These are phyloP conservation scores for Fusarium pseudonygamai DNA, from an alignment of 2,329 filamentous ascomycete genomes.

Conservation along the genomic window DNA sequence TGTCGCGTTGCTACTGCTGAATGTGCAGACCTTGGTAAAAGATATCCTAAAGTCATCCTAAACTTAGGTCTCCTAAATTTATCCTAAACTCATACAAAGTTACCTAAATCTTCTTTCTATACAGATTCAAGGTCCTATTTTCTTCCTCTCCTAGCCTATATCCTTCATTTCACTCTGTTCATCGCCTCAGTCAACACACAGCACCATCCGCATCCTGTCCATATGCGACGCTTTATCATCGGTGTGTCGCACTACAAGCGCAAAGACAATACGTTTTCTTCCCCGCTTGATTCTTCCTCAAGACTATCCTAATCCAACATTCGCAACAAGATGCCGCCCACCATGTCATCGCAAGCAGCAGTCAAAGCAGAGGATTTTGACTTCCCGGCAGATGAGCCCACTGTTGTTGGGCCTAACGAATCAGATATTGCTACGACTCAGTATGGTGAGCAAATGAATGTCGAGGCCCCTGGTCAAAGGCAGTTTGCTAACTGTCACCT, in stretches of 20 bases:
- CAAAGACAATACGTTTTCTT: not conserved
- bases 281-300: not conserved
- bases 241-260: not conserved
- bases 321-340: not conserved
- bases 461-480: not conserved
- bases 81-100: not conserved
- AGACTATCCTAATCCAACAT: not conserved
- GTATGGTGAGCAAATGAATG: not conserved
- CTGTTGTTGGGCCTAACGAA: not conserved
- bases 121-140: not conserved
- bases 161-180: not conserved
- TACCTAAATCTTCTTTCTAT: not conserved
- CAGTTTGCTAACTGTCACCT: not conserved
- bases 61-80: not conserved
- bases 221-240: not conserved
- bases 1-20: not conserved
- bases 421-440: not conserved
- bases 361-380: not conserved
- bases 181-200: no score
- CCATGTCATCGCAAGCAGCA: not conserved
- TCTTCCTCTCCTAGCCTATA: not conserved
- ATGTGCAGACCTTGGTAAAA: not conserved
- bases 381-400: not conserved
- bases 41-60: not conserved
- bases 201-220: no score